A percentile compares a stretch with the other conserved stretches of the same genome.
Conservation (phyloP, 163 green algal species). For the Coccomyxa subellipsoidea region DNA sequence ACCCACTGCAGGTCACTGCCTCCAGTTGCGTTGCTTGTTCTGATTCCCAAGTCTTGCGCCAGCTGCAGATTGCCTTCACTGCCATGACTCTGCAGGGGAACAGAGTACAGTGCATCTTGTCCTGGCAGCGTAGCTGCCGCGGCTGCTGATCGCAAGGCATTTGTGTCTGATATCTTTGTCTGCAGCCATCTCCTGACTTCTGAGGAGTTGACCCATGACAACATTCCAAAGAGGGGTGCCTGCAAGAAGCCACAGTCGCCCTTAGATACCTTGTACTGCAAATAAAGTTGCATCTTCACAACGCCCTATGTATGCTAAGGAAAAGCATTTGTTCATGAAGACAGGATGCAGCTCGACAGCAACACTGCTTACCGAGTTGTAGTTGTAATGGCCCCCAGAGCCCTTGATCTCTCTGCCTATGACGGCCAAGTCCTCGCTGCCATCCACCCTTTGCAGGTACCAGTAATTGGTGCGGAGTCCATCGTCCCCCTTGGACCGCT, state of each 20-base stretch:
- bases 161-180: neutral
- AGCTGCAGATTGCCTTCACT: neutral
- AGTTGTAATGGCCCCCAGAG: conserved; percentile 1
- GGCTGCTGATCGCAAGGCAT: neutral
- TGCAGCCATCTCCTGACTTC: neutral
- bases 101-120: neutral
- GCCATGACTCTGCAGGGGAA: neutral
- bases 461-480: conserved; percentile 4
- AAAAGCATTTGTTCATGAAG: too few species aligned
- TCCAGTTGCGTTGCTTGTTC: neutral
- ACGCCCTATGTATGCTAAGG: too few species aligned
- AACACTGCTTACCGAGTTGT: neutral
- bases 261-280: neutral
- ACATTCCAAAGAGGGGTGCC: conserved; percentile 1
- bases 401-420: conserved; percentile 6
- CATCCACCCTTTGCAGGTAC: neutral
- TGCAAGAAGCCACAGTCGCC: neutral
- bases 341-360: too few species aligned
- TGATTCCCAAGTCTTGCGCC: neutral
- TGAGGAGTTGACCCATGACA: conserved; percentile 3
- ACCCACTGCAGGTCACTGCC: neutral
- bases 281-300: neutral
- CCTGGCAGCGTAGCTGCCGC: neutral
- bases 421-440: neutral
- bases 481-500: neutral